Base-by-base conservation (phyloP, 257 asterid species). In the Rauvolfia tetraphylla region DNA sequence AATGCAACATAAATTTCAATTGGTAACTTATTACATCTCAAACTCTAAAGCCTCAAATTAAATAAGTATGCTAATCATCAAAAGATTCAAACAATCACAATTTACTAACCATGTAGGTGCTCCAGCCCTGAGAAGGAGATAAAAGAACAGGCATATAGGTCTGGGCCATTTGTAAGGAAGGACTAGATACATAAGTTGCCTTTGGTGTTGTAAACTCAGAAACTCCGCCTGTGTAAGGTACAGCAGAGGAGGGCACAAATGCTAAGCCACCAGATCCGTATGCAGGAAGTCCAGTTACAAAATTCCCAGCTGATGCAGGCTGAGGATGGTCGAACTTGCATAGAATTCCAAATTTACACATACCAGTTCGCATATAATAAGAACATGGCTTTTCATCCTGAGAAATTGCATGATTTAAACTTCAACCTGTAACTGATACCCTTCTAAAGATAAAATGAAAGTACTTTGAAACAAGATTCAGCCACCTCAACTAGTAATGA, bases 311-410 rank as follows among this genome's bases (percentile, higher is more conserved):
- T 69, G 91, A 68, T 17, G 81, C 44, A 27, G 92, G 89, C 42
- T 87, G 93, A 66, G 96, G 96, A 81, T 90, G 96, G 79, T 90
- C 84, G 75, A 88, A 90, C 83, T 87, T 88, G 92, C 96, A 90
- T 49, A 81, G 83, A 49, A 77, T 68, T 81, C 93, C 96, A 81
- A 84, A 90, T 83, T 86, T 88, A 78, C 96, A 90, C n/a, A 42
- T 63, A 72, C 96, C 93, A 51, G 86, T 90, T 25, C 84, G 87
- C 92, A 90, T 87, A 76, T 88, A 90, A 76, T 68, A 87, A n/a
- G 84, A 81, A 75, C 96, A 90, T 17, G 88, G 76, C 84, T 59
- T 86, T 65, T 87, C 80, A 56, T 85, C 92, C 96, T 90, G 89
- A 59, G 72, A 46, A 63, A 73, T 41, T 66, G 34, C 65, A 79